Evolutionary conservation across 306 rosid genomes (phyloP).

Genomic region (Sophora flavescens): DNA sequence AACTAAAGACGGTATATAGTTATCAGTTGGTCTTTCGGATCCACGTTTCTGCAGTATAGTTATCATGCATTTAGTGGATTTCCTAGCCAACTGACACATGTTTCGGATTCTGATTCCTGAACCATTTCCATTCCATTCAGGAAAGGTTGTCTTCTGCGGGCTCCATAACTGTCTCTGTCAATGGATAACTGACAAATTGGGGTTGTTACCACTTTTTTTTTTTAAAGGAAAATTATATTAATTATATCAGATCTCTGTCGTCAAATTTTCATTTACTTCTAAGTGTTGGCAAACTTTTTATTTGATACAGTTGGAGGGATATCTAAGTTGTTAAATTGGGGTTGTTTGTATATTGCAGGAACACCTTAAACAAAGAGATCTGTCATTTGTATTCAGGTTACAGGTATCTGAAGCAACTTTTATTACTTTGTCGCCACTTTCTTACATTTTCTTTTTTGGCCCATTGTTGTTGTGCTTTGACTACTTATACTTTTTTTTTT

Average conservation of each 20-base stretch:
- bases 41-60: conserved; percentile 16
- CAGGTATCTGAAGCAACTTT: conserved; percentile 68
- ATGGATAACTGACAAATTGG: background rate
- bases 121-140: conserved; percentile 26
- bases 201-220: conserved; percentile 30
- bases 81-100: background rate
- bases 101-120: conserved; percentile 24
- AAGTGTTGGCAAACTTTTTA: conserved; percentile 21
- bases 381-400: conserved; percentile 94
- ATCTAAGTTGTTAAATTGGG: conserved; percentile 29
- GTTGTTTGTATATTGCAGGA: conserved; percentile 67
- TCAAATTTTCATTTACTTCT: conserved; percentile 29
- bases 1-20: background rate
- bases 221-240: background rate
- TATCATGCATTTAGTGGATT: conserved; percentile 36
- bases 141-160: conserved; percentile 14
- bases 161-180: background rate
- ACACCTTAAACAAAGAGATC: conserved; percentile 87
- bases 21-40: conserved; percentile 27
- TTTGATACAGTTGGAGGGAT: conserved; percentile 26
- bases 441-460: conserved; percentile 32
- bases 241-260: conserved; percentile 6
- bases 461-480: conserved; percentile 7
- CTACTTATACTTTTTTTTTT: background rate
- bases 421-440: background rate